Evolutionary conservation across 2,329 filamentous ascomycete species (phyloP).

Genomic region (Calycina herbarum): DNA sequence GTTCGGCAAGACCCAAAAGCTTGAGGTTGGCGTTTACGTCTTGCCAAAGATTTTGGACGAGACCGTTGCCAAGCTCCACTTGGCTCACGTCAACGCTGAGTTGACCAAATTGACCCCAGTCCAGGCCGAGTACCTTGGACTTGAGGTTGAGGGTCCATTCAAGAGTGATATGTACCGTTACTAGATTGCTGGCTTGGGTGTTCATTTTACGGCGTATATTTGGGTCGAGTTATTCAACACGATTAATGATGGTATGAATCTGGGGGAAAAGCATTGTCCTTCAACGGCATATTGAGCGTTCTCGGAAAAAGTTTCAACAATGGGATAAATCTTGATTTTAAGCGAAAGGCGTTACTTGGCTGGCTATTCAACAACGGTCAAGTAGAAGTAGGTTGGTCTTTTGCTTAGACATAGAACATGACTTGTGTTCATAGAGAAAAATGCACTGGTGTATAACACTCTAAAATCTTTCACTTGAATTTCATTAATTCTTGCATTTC

Average conservation of each 20-base stretch:
- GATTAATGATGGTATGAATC: constrained; percentile 59
- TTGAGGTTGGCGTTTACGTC: constrained; percentile 90
- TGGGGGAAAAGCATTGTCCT: constrained; percentile 56
- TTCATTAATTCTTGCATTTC: background rate
- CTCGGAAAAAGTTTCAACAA: constrained; percentile 40
- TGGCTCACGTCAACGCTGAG: constrained; percentile 92
- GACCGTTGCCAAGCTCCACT: constrained; percentile 93
- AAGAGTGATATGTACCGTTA: constrained; percentile 80
- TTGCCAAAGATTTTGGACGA: constrained; percentile 99
- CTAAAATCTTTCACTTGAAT: background rate
- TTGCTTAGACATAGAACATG: constrained; percentile 30
- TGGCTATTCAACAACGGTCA: constrained; percentile 43
- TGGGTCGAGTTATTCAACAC: constrained; percentile 39
- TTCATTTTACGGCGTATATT: constrained; percentile 26
- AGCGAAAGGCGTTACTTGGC: constrained; percentile 42
- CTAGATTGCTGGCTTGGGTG: constrained; percentile 31
- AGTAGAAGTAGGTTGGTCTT: constrained; percentile 36
- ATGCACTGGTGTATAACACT: constrained; percentile 5
- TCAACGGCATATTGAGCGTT: constrained; percentile 57
- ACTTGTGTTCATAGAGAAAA: constrained; percentile 10
- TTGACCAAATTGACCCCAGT: constrained; percentile 79
- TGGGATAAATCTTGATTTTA: constrained; percentile 29
- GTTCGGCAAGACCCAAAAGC: constrained; percentile 90
- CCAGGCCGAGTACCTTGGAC: constrained; percentile 93
- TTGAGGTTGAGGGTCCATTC: constrained; percentile 85